Percentiles rank a stretch among this genome's conserved stretches.
phyloP scores from a whole-genome alignment of 768 basidiomycete species.

The Harrya chromipes region DNA sequence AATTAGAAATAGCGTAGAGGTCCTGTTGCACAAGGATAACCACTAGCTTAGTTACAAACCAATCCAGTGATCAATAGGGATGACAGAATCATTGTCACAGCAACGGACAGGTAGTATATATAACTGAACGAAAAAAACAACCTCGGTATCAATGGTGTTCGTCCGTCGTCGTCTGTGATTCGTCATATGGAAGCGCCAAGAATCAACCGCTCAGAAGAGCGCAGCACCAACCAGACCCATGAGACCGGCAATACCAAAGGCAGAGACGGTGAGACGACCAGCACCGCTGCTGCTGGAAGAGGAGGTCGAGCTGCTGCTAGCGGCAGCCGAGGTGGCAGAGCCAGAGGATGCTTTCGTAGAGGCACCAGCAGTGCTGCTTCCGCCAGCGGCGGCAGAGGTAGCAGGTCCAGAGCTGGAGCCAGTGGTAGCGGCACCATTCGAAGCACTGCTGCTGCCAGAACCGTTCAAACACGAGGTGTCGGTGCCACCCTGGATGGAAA shows the following conservation, averaged over 20 bases:
- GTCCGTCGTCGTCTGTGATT: slow-evolving; percentile 13
- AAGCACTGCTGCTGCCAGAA: background rate
- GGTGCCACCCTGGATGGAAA: slow-evolving; percentile 40
- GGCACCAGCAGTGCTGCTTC: background rate
- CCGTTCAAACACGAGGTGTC: slow-evolving; percentile 32
- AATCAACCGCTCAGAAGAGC: slow-evolving; percentile 37
- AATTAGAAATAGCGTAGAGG: no score
- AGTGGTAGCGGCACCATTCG: slow-evolving; percentile 4
- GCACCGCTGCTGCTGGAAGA: slow-evolving; percentile 32
- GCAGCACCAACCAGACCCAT: slow-evolving; percentile 51
- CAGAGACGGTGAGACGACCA: slow-evolving; percentile 27
- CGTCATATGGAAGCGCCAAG: slow-evolving; percentile 1
- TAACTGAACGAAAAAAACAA: slow-evolving; percentile 15
- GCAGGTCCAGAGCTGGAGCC: slow-evolving; percentile 5
- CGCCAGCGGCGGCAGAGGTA: background rate
- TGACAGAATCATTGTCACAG: slow-evolving; percentile 9
- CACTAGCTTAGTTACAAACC: slow-evolving; percentile 19
- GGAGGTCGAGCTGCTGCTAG: slow-evolving; percentile 16
- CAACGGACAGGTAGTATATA: slow-evolving; percentile 14
- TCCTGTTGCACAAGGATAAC: background rate
- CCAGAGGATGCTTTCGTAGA: slow-evolving; percentile 1
- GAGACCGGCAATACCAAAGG: slow-evolving; percentile 45
- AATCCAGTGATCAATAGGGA: slow-evolving; percentile 5
- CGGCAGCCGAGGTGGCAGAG: slow-evolving; percentile 18
- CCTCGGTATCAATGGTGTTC: slow-evolving; percentile 5